Percentiles rank a stretch among this genome's conserved stretches.
These are phyloP conservation scores for Nicotiana obtusifolia DNA, from an alignment of 257 asterid species.

Conservation along the genomic window DNA sequence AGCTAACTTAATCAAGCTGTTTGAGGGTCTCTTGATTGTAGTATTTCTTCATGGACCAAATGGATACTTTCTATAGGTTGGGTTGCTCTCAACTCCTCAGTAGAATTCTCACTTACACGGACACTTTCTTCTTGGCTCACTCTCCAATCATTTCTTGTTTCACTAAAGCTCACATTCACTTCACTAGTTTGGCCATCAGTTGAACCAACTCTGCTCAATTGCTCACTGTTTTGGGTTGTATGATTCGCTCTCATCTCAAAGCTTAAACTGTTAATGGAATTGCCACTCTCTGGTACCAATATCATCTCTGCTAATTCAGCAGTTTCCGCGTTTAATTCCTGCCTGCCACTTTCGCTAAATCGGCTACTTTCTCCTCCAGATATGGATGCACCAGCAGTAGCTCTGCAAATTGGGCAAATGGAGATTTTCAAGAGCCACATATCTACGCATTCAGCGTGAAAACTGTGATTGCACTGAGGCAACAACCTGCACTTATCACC, in stretches of 20 bases:
- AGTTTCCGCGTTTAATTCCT: not conserved
- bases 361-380: constrained; percentile 20
- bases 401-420: constrained; percentile 60
- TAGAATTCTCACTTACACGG: not conserved
- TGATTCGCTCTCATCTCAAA: not conserved
- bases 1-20: not conserved
- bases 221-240: not conserved
- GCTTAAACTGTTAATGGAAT: not conserved
- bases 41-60: not conserved
- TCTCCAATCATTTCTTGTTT: not conserved
- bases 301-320: not conserved
- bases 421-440: constrained; percentile 55
- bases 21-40: not conserved
- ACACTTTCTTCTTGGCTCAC: not conserved
- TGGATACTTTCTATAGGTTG: not conserved
- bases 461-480: constrained; percentile 48
- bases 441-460: constrained; percentile 59
- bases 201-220: not conserved
- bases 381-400: constrained; percentile 21
- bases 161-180: not conserved
- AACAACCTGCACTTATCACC: constrained; percentile 62
- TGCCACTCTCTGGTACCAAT: not conserved
- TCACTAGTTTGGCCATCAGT: not conserved
- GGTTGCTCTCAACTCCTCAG: not conserved
- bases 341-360: constrained; percentile 15